These are phyloP conservation scores for Ceratocystis alfenasii DNA, from an alignment of 2,329 filamentous ascomycete species.

Conservation along the genomic window DNA sequence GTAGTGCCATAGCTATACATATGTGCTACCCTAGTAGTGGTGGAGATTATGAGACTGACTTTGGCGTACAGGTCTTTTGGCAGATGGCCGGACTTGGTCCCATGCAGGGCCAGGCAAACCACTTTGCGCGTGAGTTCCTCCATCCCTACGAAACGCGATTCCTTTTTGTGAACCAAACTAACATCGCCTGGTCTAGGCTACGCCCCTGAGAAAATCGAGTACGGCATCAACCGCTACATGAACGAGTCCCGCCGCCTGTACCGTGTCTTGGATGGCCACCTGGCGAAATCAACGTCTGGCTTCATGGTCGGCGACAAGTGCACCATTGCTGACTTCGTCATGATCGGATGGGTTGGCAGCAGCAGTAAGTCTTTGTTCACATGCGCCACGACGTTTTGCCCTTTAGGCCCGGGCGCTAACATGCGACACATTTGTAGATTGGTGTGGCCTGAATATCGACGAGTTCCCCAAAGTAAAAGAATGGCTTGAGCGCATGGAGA, in stretches of 20 bases:
- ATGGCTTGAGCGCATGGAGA: constrained; percentile 62
- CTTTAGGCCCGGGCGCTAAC: neutral
- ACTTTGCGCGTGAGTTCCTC: constrained; percentile 52
- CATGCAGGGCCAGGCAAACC: constrained; percentile 76
- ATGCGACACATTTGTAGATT: constrained; percentile 27
- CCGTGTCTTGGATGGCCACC: constrained; percentile 60
- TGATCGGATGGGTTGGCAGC: constrained; percentile 63
- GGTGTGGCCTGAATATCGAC: constrained; percentile 45
- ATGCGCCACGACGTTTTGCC: constrained; percentile 19
- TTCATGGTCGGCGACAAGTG: constrained; percentile 55
- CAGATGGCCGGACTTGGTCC: constrained; percentile 71
- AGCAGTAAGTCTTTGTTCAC: constrained; percentile 32
- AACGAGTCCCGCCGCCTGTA: constrained; percentile 80
- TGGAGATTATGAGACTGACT: neutral
- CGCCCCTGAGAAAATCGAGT: constrained; percentile 69
- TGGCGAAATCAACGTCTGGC: constrained; percentile 44
- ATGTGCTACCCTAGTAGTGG: too few relatives aligned
- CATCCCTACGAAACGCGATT: neutral
- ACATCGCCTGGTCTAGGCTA: constrained; percentile 39
- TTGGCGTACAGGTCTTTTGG: constrained; percentile 43
- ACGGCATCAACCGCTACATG: constrained; percentile 68
- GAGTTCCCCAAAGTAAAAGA: constrained; percentile 65
- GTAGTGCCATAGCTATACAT: too few relatives aligned
- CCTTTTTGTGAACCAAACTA: neutral
- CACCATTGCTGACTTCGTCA: constrained; percentile 68